phyloP scores from a whole-genome alignment of 83 land plant genomes.

The Picea abies region DNA sequence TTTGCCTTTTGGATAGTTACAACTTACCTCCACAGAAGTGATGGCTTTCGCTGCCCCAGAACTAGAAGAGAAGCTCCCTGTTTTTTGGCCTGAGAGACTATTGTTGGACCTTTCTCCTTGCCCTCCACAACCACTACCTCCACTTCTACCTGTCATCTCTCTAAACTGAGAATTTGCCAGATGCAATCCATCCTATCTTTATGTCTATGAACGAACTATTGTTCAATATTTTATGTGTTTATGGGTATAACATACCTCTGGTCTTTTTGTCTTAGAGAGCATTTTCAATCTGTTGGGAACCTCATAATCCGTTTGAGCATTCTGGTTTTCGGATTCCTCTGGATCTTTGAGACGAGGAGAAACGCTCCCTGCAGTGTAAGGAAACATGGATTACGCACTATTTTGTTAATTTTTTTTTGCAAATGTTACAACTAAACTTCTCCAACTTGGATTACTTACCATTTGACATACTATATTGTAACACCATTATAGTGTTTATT shows the following conservation, averaged over 20 bases:
- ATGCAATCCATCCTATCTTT: not conserved
- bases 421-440: no score
- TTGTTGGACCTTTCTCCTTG: conserved; percentile 55
- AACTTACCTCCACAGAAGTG: conserved; percentile 24
- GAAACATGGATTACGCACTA: not conserved
- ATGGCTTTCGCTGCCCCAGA: conserved; percentile 47
- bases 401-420: no score
- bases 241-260: conserved; percentile 9
- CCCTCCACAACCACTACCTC: conserved; percentile 37
- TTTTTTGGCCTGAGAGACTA: conserved; percentile 51
- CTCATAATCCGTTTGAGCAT: not conserved
- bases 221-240: not conserved
- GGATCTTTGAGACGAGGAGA: conserved; percentile 4
- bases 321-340: not conserved
- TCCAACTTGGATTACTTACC: no score
- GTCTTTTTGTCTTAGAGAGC: not conserved
- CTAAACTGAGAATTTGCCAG: not conserved
- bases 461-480: no score
- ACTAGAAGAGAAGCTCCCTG: conserved; percentile 44
- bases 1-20: not conserved
- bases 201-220: not conserved
- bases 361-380: not conserved
- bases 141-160: conserved; percentile 39
- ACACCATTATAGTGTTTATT: no score
- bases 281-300: not conserved